phyloP scores from a whole-genome alignment of 805 yeast species.

The Naumovozyma baii region DNA sequence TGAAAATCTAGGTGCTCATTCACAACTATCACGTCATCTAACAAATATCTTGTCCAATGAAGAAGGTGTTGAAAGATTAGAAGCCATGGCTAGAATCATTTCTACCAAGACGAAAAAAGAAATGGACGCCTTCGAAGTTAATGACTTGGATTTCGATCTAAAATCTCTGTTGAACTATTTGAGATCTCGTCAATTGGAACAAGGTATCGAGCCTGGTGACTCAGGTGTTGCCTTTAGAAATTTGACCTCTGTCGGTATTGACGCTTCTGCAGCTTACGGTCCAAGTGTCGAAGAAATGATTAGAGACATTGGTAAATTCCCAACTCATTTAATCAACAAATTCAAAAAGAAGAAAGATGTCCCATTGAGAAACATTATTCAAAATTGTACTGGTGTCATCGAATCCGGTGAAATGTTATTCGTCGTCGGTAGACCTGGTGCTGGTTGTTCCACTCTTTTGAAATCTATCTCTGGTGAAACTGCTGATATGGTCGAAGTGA shows the following conservation, averaged over 20 bases:
- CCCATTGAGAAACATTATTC: constrained; percentile 33
- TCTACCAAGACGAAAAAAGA: constrained; percentile 41
- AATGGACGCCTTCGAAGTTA: constrained; percentile 36
- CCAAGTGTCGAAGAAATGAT: constrained; percentile 38
- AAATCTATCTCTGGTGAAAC: constrained; percentile 40
- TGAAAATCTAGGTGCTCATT: constrained; percentile 19
- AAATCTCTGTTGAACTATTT: constrained; percentile 35
- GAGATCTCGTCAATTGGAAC: constrained; percentile 32
- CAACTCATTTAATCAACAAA: constrained; percentile 15
- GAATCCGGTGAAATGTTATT: constrained; percentile 45
- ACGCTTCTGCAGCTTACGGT: constrained; percentile 44
- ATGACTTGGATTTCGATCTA: constrained; percentile 39
- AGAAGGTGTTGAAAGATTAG: constrained; percentile 34
- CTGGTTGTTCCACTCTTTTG: constrained; percentile 53
- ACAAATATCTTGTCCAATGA: constrained; percentile 28
- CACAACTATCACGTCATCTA: constrained; percentile 26
- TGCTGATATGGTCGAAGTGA: constrained; percentile 29
- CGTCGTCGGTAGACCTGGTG: constrained; percentile 51
- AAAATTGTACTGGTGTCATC: constrained; percentile 35
- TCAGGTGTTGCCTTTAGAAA: constrained; percentile 43
- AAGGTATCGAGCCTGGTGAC: constrained; percentile 39
- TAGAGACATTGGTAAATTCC: constrained; percentile 28
- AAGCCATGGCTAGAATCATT: constrained; percentile 41
- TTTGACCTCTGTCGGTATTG: constrained; percentile 39
- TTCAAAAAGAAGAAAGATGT: constrained; percentile 27